Evolutionary conservation across 108 stramenopile species (phyloP), one percentile per base, ranked within the genome.

Genomic region (Parietichytrium sp.): DNA sequence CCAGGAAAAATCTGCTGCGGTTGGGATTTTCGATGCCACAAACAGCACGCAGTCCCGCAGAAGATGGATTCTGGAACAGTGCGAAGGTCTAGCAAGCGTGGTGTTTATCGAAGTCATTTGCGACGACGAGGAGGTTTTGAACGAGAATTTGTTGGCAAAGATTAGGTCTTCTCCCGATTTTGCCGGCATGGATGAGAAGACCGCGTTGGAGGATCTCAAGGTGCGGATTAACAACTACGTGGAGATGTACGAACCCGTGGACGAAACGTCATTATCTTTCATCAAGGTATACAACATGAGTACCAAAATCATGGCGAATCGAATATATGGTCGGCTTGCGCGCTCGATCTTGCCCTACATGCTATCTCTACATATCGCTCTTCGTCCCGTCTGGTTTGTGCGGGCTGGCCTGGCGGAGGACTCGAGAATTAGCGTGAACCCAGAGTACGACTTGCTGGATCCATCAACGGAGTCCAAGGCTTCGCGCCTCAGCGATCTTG

Each of bases 141-240:
- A 52, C 29, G 47, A 15, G 47, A 82, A 82, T 23, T 23, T 82
- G 25, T 3, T 29, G 12, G 16, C 48, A 15, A 82, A 82, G 30
- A 61, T 82, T 15, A 54, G 81, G 36, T 72, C 38, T 45, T 82
- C 81, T 31, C 81, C 81, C 23, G 81, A 82, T 20, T 82, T 82
- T 3, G 48, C n/a, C 31, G 55, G 55, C 3, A 29, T 82, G 33
- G 54, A 61, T 0, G 81, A 82, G 77, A 16, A 3, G 18, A 8
- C 15, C 27, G 81, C 81, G 6, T 50, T 82, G 12, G 49, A 20
- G 3, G 81, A 82, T 29, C 33, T 82, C 2, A 48, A 50, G 15
- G 36, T 20, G 8, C 55, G 81, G 31, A 61, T 72, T 25, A 4
- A 7, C 12, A n/a, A 31, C 29, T 82, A 82, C 20, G 81, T 72